Evolutionary conservation across 345 rosid species (phyloP).

Genomic region (Stellera chamaejasme): DNA sequence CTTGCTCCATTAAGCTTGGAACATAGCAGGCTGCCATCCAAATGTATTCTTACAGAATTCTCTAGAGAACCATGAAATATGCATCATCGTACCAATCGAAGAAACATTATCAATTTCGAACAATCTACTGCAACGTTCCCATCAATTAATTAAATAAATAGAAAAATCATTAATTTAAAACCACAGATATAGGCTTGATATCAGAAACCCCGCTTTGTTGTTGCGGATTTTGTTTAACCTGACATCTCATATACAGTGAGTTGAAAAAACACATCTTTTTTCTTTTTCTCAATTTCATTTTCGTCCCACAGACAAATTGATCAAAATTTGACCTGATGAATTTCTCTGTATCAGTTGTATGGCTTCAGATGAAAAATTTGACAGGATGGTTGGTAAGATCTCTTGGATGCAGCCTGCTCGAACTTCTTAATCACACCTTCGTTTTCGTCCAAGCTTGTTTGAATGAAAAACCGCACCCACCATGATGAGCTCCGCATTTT

Average conservation of each 20-base stretch:
- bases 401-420: constrained; percentile 59
- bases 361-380: constrained; percentile 91
- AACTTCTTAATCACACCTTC: constrained; percentile 49
- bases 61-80: too few species aligned
- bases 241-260: background rate
- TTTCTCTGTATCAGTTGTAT: constrained; percentile 29
- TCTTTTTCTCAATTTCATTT: background rate
- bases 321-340: constrained; percentile 2
- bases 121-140: constrained; percentile 3
- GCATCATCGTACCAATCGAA: too few species aligned
- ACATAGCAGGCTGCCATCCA: too few species aligned
- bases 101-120: background rate
- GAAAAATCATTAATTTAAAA: constrained; percentile 1
- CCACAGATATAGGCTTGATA: constrained; percentile 8
- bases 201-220: constrained; percentile 3
- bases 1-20: too few species aligned
- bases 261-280: background rate
- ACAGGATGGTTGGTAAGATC: constrained; percentile 62
- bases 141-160: constrained; percentile 20
- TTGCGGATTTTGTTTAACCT: constrained; percentile 9
- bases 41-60: too few species aligned
- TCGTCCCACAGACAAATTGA: background rate
- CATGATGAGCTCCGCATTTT: constrained; percentile 68
- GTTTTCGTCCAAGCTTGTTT: constrained; percentile 58
- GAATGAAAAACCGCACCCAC: constrained; percentile 63